These are phyloP conservation scores for Aspergillus pseudoterreus DNA, from an alignment of 2,329 filamentous ascomycete species.

Conservation along the genomic window DNA sequence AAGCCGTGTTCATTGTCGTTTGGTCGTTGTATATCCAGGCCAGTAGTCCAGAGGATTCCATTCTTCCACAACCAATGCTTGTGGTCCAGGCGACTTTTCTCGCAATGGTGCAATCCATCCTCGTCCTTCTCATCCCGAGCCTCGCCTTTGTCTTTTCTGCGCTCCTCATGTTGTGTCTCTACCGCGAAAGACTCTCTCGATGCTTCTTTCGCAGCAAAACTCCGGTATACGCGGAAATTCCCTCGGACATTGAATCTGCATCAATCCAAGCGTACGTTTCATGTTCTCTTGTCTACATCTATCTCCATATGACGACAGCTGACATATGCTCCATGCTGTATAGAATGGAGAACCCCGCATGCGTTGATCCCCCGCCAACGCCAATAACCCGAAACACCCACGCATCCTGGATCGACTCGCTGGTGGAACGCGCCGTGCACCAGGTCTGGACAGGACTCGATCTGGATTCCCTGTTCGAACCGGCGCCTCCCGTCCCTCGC, in stretches of 20 bases:
- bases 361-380: neutral
- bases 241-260: neutral
- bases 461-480: neutral
- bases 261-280: neutral
- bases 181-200: conserved; percentile 1
- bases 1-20: neutral
- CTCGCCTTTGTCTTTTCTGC: conserved; percentile 18
- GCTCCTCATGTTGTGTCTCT: conserved; percentile 10
- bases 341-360: neutral
- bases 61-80: neutral
- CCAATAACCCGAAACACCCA: neutral
- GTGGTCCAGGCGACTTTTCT: no score
- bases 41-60: neutral
- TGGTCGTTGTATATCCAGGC: neutral
- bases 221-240: neutral
- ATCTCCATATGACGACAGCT: no score
- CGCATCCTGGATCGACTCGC: neutral
- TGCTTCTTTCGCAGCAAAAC: neutral
- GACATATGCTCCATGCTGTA: neutral
- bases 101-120: conserved; percentile 14
- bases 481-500: neutral
- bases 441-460: neutral
- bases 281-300: no score
- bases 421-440: neutral
- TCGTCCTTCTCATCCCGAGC: conserved; percentile 7